Conservation (phyloP, 2,329 filamentous ascomycete genomes). For the Penicillium sp. region DNA sequence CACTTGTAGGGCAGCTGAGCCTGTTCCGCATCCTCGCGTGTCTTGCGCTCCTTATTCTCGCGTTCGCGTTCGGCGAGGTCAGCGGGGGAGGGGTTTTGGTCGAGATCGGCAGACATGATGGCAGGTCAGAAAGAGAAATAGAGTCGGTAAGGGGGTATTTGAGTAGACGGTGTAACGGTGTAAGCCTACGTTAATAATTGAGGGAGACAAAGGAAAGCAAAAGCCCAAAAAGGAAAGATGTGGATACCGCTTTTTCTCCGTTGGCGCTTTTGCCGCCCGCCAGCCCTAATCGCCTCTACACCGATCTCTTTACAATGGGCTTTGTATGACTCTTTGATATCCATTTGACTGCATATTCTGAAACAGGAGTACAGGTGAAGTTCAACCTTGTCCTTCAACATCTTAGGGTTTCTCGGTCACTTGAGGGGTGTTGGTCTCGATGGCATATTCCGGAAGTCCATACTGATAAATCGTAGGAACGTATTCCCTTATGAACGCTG, state of each 20-base stretch:
- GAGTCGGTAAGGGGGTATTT: not conserved
- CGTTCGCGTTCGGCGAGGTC: slow-evolving; percentile 51
- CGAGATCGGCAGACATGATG: slow-evolving; percentile 33
- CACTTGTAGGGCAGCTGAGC: slow-evolving; percentile 93
- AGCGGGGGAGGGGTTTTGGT: slow-evolving; percentile 29
- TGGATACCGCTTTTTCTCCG: slow-evolving; percentile 5
- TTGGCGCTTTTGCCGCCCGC: slow-evolving; percentile 11
- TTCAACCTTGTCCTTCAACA: not conserved
- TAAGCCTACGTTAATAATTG: not conserved
- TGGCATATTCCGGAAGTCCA: not conserved
- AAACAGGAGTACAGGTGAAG: not conserved
- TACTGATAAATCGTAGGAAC: not conserved
- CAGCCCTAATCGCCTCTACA: slow-evolving; percentile 6
- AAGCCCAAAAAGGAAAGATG: not conserved
- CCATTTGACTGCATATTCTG: not conserved
- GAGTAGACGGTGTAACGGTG: slow-evolving; percentile 1
- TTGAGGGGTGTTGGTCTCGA: not conserved
- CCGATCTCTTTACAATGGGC: slow-evolving; percentile 1
- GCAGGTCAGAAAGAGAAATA: slow-evolving; percentile 2
- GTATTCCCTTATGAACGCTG: not conserved
- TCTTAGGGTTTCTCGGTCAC: not conserved
- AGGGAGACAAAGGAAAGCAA: not conserved
- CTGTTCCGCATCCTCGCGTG: slow-evolving; percentile 82
- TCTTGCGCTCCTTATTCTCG: slow-evolving; percentile 58
- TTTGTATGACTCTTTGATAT: not conserved